Evolutionary conservation across 129 eudicot species (phyloP), one percentile per base, ranked within the genome.

Genomic region (Glebionis coronaria): DNA sequence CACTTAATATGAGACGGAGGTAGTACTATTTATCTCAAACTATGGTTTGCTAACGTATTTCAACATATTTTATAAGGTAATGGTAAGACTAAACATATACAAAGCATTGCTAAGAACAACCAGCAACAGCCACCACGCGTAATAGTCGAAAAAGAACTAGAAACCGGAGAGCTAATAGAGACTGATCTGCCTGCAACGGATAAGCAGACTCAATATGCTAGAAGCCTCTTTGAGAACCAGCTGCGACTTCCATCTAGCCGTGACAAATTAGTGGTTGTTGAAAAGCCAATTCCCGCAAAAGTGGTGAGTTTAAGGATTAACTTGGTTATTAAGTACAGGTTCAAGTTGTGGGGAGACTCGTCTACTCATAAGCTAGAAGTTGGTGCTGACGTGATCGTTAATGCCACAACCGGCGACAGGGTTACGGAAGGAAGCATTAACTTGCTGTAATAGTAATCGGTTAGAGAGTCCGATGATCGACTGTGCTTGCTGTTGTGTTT

Each of bases 1-100:
- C n/a, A n/a, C n/a, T n/a, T n/a, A n/a, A n/a, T n/a, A n/a, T n/a
- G n/a, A n/a, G n/a, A n/a, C n/a, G n/a, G n/a, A n/a, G n/a, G 1
- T 23, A 23, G 25, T 23, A 23, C 25, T 23, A 23, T 23, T 23
- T 23, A 23, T 23, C 25, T 23, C 25, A 23, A 23, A 23, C 25
- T 23, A 23, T 23, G 25, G 2, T 23, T 1, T 2, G 2, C 25
- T 23, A 23, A 23, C 25, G 2, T 23, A 23, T 23, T 23, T 23
- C 25, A 23, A 23, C 2, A 23, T 23, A 23, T 23, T 23, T 23
- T 23, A 23, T 23, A 65, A 65, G 70, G 70, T 14, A 21, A 46
- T 28, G 70, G 70, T 13, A 65, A 65, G 23, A 65, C 57, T 25
- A 46, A 47, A 28, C 70, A 65, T 47, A 65, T 65, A n/a, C 25